A percentile compares a stretch with the other conserved stretches of the same genome.
phyloP scores from a whole-genome alignment of 1,284 basidiomycete genomes.

The Microbotryum intermedium region DNA sequence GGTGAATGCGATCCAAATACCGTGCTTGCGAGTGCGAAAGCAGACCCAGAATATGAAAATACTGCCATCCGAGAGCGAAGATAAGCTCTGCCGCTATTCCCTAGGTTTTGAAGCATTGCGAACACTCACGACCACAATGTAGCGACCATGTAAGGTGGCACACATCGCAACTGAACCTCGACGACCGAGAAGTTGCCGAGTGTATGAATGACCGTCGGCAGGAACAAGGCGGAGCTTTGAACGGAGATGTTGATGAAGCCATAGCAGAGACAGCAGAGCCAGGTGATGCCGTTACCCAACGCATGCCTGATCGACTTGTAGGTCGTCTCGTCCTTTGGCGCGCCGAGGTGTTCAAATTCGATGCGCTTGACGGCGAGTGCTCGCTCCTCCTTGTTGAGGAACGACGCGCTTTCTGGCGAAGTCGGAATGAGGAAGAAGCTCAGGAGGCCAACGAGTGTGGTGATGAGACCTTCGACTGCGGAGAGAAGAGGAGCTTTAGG shows the following conservation, averaged over 20 bases:
- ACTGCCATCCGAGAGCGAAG: too few species aligned
- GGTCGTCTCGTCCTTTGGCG: conserved; percentile 29
- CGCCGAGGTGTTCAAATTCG: conserved; percentile 18
- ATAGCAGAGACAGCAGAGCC: conserved; percentile 26
- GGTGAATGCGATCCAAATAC: conserved; percentile 11
- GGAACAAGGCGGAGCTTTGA: conserved; percentile 34
- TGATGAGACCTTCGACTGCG: too few species aligned
- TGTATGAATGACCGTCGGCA: conserved; percentile 32
- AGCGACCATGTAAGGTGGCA: conserved; percentile 24
- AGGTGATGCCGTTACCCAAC: conserved; percentile 16
- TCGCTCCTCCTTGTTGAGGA: conserved; percentile 38
- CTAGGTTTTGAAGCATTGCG: too few species aligned
- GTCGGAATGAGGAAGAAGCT: conserved; percentile 38
- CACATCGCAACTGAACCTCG: conserved; percentile 14
- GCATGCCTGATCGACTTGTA: conserved; percentile 19
- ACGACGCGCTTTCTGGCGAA: conserved; percentile 36
- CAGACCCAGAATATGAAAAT: conserved; percentile 2
- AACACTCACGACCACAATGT: conserved; percentile 13
- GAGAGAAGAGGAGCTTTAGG: too few species aligned
- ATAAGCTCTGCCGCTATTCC: too few species aligned
- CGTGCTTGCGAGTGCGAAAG: conserved; percentile 10
- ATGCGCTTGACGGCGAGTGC: conserved; percentile 28
- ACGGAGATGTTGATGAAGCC: conserved; percentile 31
- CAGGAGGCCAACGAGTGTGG: conserved; percentile 30
- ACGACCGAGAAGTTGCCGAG: conserved; percentile 18